phyloP scores from a whole-genome alignment of 2,329 filamentous ascomycete species.

The Helicocarpus griseus region DNA sequence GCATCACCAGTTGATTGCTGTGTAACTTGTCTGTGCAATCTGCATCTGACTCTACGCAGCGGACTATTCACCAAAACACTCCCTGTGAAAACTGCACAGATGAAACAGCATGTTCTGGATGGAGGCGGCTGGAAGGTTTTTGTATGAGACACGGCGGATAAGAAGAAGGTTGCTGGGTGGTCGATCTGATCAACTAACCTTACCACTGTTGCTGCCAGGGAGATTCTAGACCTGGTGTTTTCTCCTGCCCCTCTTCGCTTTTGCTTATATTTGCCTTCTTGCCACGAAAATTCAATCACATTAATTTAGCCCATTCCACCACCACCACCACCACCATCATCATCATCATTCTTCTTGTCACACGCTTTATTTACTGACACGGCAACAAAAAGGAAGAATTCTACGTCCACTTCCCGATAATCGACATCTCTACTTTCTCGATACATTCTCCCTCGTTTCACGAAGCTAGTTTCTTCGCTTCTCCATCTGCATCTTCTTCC shows the following conservation, averaged over 20 bases:
- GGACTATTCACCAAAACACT: too few species aligned
- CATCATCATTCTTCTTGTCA: background rate
- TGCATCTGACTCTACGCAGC: too few species aligned
- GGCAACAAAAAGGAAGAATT: too few species aligned
- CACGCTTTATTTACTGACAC: background rate
- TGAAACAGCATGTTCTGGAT: too few species aligned
- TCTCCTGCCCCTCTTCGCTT: background rate
- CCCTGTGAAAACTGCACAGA: too few species aligned
- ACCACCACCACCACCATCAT: background rate
- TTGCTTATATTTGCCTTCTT: too few species aligned
- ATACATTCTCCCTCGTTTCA: background rate
- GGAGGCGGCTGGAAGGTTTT: too few species aligned
- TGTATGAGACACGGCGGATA: too few species aligned
- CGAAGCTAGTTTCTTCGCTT: background rate
- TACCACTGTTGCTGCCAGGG: background rate
- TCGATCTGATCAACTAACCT: too few species aligned
- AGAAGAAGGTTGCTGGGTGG: background rate
- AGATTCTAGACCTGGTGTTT: background rate
- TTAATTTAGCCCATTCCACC: background rate
- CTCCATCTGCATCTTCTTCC: background rate
- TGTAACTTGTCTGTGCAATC: too few species aligned
- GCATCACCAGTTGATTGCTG: too few species aligned
- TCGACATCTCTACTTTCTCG: background rate
- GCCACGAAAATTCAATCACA: slow-evolving; percentile 4
- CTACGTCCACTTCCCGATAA: background rate